Conservation (phyloP, 228 moss, liverwort and hornwort genomes). For the Sphagnum fallax region DNA sequence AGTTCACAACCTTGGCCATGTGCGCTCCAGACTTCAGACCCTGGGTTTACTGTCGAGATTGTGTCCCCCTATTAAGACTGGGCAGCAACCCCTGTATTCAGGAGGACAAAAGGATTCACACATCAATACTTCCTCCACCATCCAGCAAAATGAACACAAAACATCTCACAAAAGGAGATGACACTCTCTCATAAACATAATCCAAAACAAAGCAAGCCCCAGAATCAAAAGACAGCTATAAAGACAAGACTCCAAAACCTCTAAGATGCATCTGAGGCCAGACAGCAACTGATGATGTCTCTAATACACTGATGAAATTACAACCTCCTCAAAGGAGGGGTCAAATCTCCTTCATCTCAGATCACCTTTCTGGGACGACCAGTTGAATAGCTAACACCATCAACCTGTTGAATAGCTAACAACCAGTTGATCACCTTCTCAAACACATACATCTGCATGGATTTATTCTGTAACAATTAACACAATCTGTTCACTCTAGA, state of each 20-base stretch:
- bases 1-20: conserved; percentile 23
- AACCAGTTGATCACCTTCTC: too few species aligned
- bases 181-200: background rate
- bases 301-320: background rate
- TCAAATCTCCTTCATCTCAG: too few species aligned
- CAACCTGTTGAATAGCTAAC: too few species aligned
- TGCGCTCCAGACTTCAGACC: conserved; percentile 18
- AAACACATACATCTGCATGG: too few species aligned
- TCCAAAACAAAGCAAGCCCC: background rate
- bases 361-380: too few species aligned
- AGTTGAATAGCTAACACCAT: too few species aligned
- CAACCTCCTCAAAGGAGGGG: too few species aligned
- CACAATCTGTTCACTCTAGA: too few species aligned
- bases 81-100: conserved; percentile 52
- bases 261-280: background rate
- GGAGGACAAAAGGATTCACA: conserved; percentile 13
- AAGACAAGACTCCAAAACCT: background rate
- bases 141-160: background rate
- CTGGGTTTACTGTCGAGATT: conserved; percentile 31
- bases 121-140: conserved; percentile 4
- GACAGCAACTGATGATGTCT: background rate
- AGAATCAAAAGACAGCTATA: background rate
- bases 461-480: too few species aligned
- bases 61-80: conserved; percentile 31
- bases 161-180: background rate